Percentiles rank a stretch among this genome's conserved stretches.
phyloP scores from a whole-genome alignment of 169 alveolate genomes.

The Theileria orientalis region DNA sequence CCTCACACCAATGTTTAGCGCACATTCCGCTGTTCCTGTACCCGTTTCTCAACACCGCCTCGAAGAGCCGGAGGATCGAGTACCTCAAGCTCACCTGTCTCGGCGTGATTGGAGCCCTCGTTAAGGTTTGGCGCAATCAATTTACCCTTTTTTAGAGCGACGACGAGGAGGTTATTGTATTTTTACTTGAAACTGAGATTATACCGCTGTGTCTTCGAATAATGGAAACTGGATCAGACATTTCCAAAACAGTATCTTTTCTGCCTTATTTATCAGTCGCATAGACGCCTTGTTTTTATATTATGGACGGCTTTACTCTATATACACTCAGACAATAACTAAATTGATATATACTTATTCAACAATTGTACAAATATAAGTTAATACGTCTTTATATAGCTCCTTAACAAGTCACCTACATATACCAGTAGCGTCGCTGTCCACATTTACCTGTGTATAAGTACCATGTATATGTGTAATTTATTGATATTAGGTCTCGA shows the following conservation, averaged over 20 bases:
- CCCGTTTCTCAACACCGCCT: constrained; percentile 96
- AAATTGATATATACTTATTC: too few relatives aligned
- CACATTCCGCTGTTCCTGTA: constrained; percentile 96
- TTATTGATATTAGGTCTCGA: constrained; percentile 84
- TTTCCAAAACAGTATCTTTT: constrained; percentile 89
- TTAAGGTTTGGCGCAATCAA: constrained; percentile 81
- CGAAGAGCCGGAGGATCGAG: constrained; percentile 95
- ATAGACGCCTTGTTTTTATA: too few relatives aligned
- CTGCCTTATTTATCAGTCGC: not conserved
- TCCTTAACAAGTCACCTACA: too few relatives aligned
- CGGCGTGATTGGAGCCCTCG: constrained; percentile 99
- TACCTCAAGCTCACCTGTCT: constrained; percentile 95
- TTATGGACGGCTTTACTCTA: too few relatives aligned
- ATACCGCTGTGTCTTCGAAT: constrained; percentile 97
- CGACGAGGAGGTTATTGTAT: constrained; percentile 94
- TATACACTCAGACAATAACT: too few relatives aligned
- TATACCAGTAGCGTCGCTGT: too few relatives aligned
- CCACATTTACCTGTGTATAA: too few relatives aligned
- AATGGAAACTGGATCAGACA: constrained; percentile 98
- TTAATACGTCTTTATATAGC: too few relatives aligned
- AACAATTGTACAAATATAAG: too few relatives aligned
- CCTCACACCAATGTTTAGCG: constrained; percentile 72
- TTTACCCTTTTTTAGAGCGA: constrained; percentile 70
- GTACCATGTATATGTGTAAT: too few relatives aligned
- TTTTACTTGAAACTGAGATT: constrained; percentile 94